Base-by-base conservation (phyloP, 352 stramenopile genomes). In the Pythium periplocum region DNA sequence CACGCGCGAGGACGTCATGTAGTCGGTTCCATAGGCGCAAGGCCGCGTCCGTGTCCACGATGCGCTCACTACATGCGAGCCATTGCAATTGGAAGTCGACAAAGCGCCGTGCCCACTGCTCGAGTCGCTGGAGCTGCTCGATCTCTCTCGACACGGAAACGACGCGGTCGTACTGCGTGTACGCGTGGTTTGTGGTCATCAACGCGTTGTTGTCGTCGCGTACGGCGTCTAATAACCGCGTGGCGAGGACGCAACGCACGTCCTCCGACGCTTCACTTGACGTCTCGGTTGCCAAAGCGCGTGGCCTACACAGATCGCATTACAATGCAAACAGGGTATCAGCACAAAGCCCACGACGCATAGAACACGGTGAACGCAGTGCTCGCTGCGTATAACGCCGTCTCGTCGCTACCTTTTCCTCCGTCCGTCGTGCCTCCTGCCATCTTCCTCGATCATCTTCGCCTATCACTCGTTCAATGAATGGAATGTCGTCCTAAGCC, bases 1-100 rank as follows among this genome's bases (percentile, higher is more conserved):
- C 47, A 36, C 42, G 31, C 2, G 40, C 46, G 2, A 60, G 43
- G 34, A 65, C n/a, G 17, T 30, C 40, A 36, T 65, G 45, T 8
- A 65, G 47, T 11, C 39, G 51, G n/a, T 65, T 35, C 58, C 58
- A 65, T 5, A 65, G 17, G n/a, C 46, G 40, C 35, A 59, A 6
- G 9, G 58, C 58, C 1, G 47, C 42, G 36, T 30, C 47, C 36
- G 30, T 36, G 26, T 56, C 58, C 17, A 65, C n/a, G 17, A 26
- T 26, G 9, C 51, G 51, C 37, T 46, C 34, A 36, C 58, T 37
- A 30, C 58, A 65, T 3, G 59, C 51, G 5, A 65, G 51, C 58
- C 58, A 65, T 40, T 48, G 45, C 39, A 55, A 55, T 36, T 65
- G 58, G 3, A 65, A 17, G 9, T 55, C 30, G 4, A 60, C 51